Percentiles rank a stretch among this genome's conserved stretches.
These are phyloP conservation scores for Fusarium tjaetaba DNA, from an alignment of 2,329 filamentous ascomycete genomes.

Conservation along the genomic window DNA sequence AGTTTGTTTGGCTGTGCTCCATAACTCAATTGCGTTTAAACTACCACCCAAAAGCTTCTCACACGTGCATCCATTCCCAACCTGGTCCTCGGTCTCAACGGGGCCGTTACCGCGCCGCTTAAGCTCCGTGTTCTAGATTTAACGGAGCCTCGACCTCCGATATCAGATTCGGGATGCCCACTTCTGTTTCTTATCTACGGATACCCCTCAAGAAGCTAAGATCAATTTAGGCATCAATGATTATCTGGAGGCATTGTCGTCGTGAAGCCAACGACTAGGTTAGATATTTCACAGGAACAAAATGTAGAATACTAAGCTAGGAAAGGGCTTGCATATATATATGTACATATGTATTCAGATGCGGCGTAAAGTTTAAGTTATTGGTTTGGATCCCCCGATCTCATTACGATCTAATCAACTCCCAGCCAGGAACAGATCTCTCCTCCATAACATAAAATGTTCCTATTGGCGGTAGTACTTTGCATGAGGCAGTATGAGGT, in stretches of 20 bases:
- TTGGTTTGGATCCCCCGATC: not conserved
- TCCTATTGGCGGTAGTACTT: not conserved
- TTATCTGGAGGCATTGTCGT: not conserved
- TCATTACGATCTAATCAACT: not conserved
- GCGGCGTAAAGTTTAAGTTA: too few relatives aligned
- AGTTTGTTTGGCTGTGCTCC: not conserved
- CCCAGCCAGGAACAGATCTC: not conserved
- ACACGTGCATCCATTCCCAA: not conserved
- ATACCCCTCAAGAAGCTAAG: not conserved
- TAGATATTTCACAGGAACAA: not conserved
- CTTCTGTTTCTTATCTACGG: not conserved
- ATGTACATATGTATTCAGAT: not conserved
- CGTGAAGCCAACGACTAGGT: not conserved
- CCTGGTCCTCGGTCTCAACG: not conserved
- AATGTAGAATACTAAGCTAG: not conserved
- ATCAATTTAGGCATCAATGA: not conserved
- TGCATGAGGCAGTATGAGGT: not conserved
- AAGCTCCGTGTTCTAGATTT: conserved; percentile 3
- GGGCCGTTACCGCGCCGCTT: conserved; percentile 1
- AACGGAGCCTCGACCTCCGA: conserved; percentile 13
- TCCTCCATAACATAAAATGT: not conserved
- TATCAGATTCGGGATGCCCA: conserved; percentile 1
- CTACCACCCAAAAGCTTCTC: not conserved
- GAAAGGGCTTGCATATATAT: not conserved
- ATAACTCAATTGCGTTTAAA: not conserved